phyloP scores from a whole-genome alignment of 176 grass and related monocot species.

The Musa beccarii region DNA sequence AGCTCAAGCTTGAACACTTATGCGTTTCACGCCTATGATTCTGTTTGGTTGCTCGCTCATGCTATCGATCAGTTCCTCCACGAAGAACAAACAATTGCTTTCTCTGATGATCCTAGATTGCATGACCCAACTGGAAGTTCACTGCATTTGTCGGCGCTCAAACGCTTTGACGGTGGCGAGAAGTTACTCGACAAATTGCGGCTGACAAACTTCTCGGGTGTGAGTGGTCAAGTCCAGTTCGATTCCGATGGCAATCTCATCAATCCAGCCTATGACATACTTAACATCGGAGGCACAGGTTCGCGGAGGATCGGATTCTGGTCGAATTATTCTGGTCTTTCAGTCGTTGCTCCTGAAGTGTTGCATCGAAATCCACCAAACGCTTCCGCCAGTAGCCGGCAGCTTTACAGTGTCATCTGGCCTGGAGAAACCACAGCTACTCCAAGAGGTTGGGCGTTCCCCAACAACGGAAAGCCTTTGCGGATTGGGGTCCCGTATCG shows the following conservation, averaged over 20 bases:
- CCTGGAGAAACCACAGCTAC: slow-evolving; percentile 4
- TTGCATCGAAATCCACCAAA: slow-evolving; percentile 8
- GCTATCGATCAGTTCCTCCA: slow-evolving; percentile 13
- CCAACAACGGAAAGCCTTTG: slow-evolving; percentile 20
- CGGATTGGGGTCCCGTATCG: slow-evolving; percentile 14
- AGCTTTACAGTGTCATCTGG: slow-evolving; percentile 12
- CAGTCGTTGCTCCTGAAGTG: slow-evolving; percentile 15
- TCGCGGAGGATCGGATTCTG: slow-evolving; percentile 3
- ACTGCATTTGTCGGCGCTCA: slow-evolving; percentile 2
- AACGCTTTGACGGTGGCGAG: slow-evolving; percentile 2
- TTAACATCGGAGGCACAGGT: slow-evolving; percentile 13
- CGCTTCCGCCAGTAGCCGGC: background rate
- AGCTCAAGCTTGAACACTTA: slow-evolving; percentile 17
- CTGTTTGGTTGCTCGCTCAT: slow-evolving; percentile 13
- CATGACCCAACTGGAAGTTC: slow-evolving; percentile 13
- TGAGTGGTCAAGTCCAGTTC: slow-evolving; percentile 5
- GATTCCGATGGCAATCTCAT: slow-evolving; percentile 10
- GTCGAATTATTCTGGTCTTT: slow-evolving; percentile 11
- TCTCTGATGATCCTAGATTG: slow-evolving; percentile 13
- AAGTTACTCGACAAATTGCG: background rate
- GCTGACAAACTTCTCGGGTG: slow-evolving; percentile 9
- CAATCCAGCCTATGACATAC: slow-evolving; percentile 15
- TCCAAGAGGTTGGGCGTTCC: slow-evolving; percentile 19
- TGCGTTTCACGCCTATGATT: slow-evolving; percentile 13
- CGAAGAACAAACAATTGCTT: slow-evolving; percentile 1